Base-by-base conservation (phyloP, 2,329 filamentous ascomycete species). In the Amesomyces nigricolor region DNA sequence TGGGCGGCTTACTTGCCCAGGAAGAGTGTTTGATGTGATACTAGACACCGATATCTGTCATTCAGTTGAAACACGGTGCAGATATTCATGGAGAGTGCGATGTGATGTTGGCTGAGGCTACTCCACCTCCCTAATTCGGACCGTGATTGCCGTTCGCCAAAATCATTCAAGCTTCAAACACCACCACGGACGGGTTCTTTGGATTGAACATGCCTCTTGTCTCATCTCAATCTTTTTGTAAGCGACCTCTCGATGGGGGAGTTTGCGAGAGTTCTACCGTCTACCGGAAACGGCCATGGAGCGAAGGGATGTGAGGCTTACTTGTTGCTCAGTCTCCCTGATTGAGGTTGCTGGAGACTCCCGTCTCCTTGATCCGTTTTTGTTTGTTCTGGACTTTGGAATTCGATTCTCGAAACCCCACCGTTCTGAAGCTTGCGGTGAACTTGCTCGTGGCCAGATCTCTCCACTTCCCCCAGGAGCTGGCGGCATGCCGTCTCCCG, bases 31-130 rank as follows among this genome's bases (percentile, higher is more conserved):
- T 26, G 22, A 26, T 26, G 22, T 35, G 32, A 10, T 35, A 35
- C 11, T 35, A 9, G 32, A 9, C 8, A 13, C 8, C 7, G 32
- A 10, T 35, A 35, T 35, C 32, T 35, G 4, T 35, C 32, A 13
- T 58, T 42, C 53, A 38, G 26, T 56, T 46, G 53, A 60, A 55
- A 60, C 58, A 47, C 45, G 46, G 49, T 44, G n/a, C 16, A 58
- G 47, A 44, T 14, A 46, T 35, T 10, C 32, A 19, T 43, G 10
- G 39, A 5, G 19, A 38, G 35, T 47, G 47, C 42, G 43, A 50
- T 51, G 32, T 6, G 22, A 46, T 30, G 26, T 2, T 26, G 16
- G 16, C 10, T n/a, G 16, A 42, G 32, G 37, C 17, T 16, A 5
- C 50, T 13, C 45, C 45, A 46, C 39, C 40, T 56, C 45, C 39